phyloP scores from a whole-genome alignment of 2,329 filamentous ascomycete genomes.

The Penicillium sp. region DNA sequence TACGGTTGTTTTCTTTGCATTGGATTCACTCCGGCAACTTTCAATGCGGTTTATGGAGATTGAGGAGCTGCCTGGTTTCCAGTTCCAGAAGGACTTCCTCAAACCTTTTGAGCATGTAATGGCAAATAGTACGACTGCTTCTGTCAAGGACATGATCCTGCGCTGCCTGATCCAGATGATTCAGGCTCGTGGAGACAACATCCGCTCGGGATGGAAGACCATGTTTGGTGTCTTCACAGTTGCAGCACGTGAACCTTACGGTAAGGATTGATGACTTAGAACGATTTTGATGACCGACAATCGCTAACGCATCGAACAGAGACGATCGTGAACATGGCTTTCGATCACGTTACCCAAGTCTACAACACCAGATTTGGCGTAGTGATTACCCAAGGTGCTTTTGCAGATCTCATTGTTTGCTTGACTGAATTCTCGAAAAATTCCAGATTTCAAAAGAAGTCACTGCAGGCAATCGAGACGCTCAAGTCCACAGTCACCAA shows the following conservation, averaged over 20 bases:
- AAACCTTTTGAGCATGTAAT: conserved; percentile 99
- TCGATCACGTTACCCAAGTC: conserved; percentile 92
- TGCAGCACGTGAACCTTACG: conserved; percentile 84
- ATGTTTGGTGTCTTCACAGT: conserved; percentile 99
- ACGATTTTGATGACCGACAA: not conserved
- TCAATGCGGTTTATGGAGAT: conserved; percentile 99
- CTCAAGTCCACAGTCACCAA: conserved; percentile 89
- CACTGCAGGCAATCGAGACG: conserved; percentile 89
- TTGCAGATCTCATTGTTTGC: conserved; percentile 93
- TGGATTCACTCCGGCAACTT: conserved; percentile 90
- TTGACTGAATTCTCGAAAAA: conserved; percentile 99
- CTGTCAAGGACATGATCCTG: conserved; percentile 96
- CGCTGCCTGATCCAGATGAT: conserved; percentile 99
- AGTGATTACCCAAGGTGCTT: conserved; percentile 93
- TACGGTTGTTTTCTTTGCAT: conserved; percentile 92
- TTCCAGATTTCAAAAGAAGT: conserved; percentile 97
- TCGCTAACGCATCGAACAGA: conserved; percentile 52
- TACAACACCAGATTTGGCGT: conserved; percentile 95
- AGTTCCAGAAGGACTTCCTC: conserved; percentile 98
- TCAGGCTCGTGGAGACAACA: conserved; percentile 92
- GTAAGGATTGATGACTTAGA: conserved; percentile 42
- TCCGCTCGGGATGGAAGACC: conserved; percentile 95
- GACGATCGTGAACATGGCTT: conserved; percentile 92
- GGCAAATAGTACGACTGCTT: conserved; percentile 83
- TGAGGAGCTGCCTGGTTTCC: conserved; percentile 95